Evolutionary conservation across 2,329 filamentous ascomycete genomes (phyloP), one percentile per base, ranked within the genome.

Genomic region (Ceratocystis ficicola): DNA sequence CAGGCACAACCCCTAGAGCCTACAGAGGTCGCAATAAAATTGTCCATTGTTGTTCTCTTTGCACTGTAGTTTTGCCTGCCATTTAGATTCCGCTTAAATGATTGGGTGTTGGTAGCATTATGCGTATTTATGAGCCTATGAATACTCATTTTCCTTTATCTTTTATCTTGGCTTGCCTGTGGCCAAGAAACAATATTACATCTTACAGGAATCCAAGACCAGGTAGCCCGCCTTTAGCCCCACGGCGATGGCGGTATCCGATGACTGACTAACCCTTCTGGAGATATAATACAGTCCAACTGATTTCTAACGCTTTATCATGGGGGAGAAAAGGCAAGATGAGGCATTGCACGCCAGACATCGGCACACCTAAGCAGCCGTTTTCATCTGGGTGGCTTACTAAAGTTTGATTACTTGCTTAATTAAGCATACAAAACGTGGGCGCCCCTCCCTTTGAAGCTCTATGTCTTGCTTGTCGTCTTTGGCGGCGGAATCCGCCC

Each of bases 401-500:
- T 36, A 36, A 59, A 1, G 30, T 36, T n/a, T 8, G 55, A 8
- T 32, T 32, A 10, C 55, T 52, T 52, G 20, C 48, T 15, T 3
- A 25, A 12, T 15, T n/a, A 6, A 30, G 52, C 52, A 17, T 2
- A 25, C 28, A 5, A 5, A 59, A 32, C 55, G 55, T 12, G 28
- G 52, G 28, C 5, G 12, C 12, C 3, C 25, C 22, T 15, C 48
- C 7, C 25, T 10, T 28, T 1, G n/a, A 15, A 17, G 4, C 15
- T 25, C 20, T 1, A 4, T n/a, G 41, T 48, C 46, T 2, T 17
- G 30, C 25, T 17, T n/a, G 32, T 7, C 15, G 17, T 17, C 22
- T 28, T 28, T 20, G 17, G 50, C 52, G 52, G 63, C 52, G 52
- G 63, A 65, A 65, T 60, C 50, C 63, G 63, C 63, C 63, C 36